These are phyloP conservation scores for Ensete glaucum DNA, from an alignment of 176 grass and related monocot genomes.

Conservation along the genomic window DNA sequence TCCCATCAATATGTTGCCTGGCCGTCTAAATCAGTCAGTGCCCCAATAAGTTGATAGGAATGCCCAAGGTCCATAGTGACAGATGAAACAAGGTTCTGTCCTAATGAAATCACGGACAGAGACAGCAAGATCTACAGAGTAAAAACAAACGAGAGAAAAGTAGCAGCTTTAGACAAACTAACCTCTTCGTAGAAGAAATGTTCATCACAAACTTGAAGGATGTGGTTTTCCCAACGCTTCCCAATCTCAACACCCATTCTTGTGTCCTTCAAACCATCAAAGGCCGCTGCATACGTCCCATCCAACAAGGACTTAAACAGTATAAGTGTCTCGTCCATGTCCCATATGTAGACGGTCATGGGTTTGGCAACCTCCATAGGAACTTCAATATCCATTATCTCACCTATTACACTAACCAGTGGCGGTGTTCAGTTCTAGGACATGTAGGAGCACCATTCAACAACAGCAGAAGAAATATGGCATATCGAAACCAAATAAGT, in stretches of 20 bases:
- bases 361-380: neutral
- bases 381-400: neutral
- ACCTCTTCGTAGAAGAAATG: conserved; percentile 92
- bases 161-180: conserved; percentile 9
- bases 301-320: conserved; percentile 81
- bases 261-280: conserved; percentile 60
- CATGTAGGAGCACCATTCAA: neutral
- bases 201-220: conserved; percentile 74
- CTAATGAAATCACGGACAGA: neutral
- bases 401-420: neutral
- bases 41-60: neutral
- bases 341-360: conserved; percentile 63
- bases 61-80: neutral
- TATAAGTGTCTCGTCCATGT: conserved; percentile 97
- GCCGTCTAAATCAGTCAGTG: no score
- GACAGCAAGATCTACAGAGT: neutral
- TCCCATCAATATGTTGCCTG: no score
- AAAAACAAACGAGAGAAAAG: conserved; percentile 26
- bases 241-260: conserved; percentile 55
- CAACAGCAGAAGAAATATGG: neutral
- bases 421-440: neutral
- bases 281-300: conserved; percentile 55
- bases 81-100: neutral
- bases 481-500: neutral
- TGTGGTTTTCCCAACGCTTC: conserved; percentile 77